phyloP scores from a whole-genome alignment of 164 flowering plant genomes.

The Euptelea pleiosperma region DNA sequence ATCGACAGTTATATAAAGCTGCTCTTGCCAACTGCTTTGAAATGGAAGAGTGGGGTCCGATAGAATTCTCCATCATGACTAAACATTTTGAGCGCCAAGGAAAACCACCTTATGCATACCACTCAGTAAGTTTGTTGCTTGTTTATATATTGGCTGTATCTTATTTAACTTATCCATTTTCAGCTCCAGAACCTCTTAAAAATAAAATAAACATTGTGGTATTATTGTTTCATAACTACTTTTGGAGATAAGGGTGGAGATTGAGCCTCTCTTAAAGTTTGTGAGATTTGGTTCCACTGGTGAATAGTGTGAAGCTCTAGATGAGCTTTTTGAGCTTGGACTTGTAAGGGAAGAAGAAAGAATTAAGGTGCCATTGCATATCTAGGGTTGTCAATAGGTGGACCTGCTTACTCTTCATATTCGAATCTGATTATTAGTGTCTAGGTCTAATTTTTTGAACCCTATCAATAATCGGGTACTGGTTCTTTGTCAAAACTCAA shows the following conservation, averaged over 20 bases:
- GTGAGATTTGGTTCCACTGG: neutral
- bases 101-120: conserved; percentile 88
- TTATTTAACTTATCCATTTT: neutral
- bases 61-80: conserved; percentile 80
- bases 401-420: too few species aligned
- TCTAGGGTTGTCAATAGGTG: too few species aligned
- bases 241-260: neutral
- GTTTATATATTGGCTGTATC: neutral
- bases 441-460: too few species aligned
- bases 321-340: conserved; percentile 8
- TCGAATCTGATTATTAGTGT: too few species aligned
- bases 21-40: conserved; percentile 92
- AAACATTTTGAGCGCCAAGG: conserved; percentile 97
- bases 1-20: conserved; percentile 75
- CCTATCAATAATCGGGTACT: too few species aligned
- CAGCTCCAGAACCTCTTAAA: neutral
- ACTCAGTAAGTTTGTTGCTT: conserved; percentile 57
- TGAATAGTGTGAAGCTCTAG: neutral
- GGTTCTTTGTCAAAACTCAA: too few species aligned
- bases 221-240: neutral
- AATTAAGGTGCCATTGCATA: too few species aligned
- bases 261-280: neutral
- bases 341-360: too few species aligned
- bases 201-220: neutral
- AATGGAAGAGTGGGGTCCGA: conserved; percentile 89